Evolutionary conservation across 768 basidiomycete species (phyloP).

Genomic region (Peribolospora kevripleyi): DNA sequence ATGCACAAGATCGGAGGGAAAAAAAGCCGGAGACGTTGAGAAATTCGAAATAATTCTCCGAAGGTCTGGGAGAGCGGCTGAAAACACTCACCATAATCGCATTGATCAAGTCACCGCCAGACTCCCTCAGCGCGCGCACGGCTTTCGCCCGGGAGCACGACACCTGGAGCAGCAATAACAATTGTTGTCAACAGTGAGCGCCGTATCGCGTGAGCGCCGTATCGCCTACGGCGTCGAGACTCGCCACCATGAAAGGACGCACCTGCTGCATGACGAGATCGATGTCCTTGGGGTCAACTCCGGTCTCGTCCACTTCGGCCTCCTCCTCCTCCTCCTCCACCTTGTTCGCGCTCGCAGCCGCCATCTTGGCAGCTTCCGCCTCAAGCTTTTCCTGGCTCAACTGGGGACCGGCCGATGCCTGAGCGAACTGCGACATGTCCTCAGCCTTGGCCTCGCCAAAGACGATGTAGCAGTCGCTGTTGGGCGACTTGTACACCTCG

Average conservation of each 20-base stretch:
- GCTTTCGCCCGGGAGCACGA: constrained; percentile 80
- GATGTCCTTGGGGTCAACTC: constrained; percentile 70
- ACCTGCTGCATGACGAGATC: constrained; percentile 45
- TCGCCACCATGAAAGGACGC: neutral
- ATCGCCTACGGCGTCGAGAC: neutral
- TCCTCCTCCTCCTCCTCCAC: constrained; percentile 49
- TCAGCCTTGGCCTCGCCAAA: constrained; percentile 53
- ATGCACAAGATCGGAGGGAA: too few relatives aligned
- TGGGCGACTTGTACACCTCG: constrained; percentile 87
- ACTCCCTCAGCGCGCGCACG: constrained; percentile 67
- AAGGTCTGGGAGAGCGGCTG: too few relatives aligned
- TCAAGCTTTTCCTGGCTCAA: constrained; percentile 30
- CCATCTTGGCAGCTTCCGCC: constrained; percentile 26
- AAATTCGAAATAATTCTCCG: too few relatives aligned
- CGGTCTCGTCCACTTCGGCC: constrained; percentile 58
- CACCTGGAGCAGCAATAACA: constrained; percentile 22
- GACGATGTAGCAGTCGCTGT: constrained; percentile 95
- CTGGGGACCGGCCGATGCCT: constrained; percentile 14
- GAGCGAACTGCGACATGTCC: constrained; percentile 4
- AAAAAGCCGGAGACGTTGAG: too few relatives aligned
- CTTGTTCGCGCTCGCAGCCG: constrained; percentile 15
- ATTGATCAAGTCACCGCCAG: constrained; percentile 81
- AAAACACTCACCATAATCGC: constrained; percentile 26
- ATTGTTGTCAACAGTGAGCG: neutral
- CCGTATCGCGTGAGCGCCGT: neutral